A percentile compares a stretch with the other conserved stretches of the same genome.
Conservation (phyloP, 805 yeast genomes). For the Candida michaelii region DNA sequence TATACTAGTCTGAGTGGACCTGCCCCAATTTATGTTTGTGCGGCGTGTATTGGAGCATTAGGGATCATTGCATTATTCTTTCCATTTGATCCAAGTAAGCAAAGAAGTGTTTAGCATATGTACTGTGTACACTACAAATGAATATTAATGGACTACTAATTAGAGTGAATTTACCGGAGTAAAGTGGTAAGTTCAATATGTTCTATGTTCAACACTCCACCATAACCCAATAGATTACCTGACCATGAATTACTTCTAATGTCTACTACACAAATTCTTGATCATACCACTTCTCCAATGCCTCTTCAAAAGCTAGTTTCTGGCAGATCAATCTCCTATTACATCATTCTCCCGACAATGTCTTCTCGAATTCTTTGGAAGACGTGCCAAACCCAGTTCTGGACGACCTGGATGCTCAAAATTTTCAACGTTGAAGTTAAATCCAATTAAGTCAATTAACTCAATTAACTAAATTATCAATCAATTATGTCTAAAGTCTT, state of each 20-base stretch:
- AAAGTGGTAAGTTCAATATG: too few relatives aligned
- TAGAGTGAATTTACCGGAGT: too few relatives aligned
- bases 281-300: too few relatives aligned
- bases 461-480: conserved; percentile 3
- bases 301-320: too few relatives aligned
- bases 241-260: too few relatives aligned
- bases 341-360: not conserved
- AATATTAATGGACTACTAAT: too few relatives aligned
- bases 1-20: conserved; percentile 25
- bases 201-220: too few relatives aligned
- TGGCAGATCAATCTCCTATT: too few relatives aligned
- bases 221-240: too few relatives aligned
- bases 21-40: conserved; percentile 39
- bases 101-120: conserved; percentile 22
- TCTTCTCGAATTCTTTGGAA: not conserved
- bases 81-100: conserved; percentile 34
- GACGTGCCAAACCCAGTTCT: not conserved
- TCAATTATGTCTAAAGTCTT: conserved; percentile 58
- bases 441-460: not conserved
- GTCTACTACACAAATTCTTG: too few relatives aligned
- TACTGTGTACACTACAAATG: not conserved
- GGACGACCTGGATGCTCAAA: conserved; percentile 4
- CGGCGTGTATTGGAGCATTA: conserved; percentile 32
- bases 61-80: conserved; percentile 32
- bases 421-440: not conserved